Conservation (phyloP, 495 filamentous ascomycete species). For the Diplogelasinospora grovesii region DNA sequence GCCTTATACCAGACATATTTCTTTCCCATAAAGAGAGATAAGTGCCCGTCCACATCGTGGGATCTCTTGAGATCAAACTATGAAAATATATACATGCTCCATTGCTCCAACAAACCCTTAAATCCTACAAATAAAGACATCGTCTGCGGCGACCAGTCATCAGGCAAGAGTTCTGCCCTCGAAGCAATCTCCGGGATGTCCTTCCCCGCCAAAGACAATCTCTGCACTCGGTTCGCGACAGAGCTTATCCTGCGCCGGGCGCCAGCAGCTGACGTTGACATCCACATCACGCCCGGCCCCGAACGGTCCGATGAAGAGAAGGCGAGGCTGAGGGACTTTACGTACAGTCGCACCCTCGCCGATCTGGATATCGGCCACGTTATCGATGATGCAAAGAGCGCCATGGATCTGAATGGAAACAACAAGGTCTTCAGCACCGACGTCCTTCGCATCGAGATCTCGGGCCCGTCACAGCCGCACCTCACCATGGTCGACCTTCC, state of each 20-base stretch:
- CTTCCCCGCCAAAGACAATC: slow-evolving; percentile 46
- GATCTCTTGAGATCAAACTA: no score
- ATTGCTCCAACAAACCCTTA: no score
- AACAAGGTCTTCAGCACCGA: slow-evolving; percentile 47
- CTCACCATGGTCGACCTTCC: slow-evolving; percentile 63
- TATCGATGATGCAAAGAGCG: slow-evolving; percentile 32
- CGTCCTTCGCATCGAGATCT: slow-evolving; percentile 57
- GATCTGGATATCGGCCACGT: slow-evolving; percentile 11
- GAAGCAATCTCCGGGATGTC: slow-evolving; percentile 59
- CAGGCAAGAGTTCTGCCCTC: slow-evolving; percentile 61
- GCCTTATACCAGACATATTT: no score
- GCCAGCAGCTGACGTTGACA: slow-evolving; percentile 18
- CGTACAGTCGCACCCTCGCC: slow-evolving; percentile 18
- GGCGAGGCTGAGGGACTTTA: slow-evolving; percentile 13
- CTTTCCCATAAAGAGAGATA: no score
- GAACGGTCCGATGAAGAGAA: no score
- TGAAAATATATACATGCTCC: no score
- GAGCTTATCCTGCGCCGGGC: slow-evolving; percentile 47
- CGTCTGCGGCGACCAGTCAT: slow-evolving; percentile 35
- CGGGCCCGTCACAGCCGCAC: slow-evolving; percentile 50
- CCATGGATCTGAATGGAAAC: slow-evolving; percentile 27
- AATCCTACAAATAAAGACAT: no score
- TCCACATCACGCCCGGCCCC: slow-evolving; percentile 36
- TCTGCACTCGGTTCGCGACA: slow-evolving; percentile 51
- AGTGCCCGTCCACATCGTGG: no score